Conservation (phyloP, 164 flowering plant genomes). For the Magnolia officinalis region DNA sequence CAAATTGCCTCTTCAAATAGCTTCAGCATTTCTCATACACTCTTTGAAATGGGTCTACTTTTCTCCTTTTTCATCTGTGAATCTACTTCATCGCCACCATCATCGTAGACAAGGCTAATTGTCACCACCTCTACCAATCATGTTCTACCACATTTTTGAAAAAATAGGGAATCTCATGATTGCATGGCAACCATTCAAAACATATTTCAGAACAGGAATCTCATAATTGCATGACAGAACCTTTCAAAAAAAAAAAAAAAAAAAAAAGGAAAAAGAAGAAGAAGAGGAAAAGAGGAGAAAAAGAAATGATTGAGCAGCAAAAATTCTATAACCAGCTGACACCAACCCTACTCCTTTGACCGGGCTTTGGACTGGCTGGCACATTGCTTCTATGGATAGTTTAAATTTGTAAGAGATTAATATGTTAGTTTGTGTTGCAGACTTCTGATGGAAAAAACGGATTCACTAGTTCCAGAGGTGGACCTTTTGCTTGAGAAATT, state of each 20-base stretch:
- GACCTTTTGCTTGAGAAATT: constrained; percentile 55
- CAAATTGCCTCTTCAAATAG: not conserved
- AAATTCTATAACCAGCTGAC: too few species aligned
- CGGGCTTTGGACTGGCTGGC: too few species aligned
- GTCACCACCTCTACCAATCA: not conserved
- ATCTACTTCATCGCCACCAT: not conserved
- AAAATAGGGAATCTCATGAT: not conserved
- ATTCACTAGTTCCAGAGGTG: constrained; percentile 54
- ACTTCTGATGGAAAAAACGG: constrained; percentile 65
- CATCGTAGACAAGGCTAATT: not conserved
- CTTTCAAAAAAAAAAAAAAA: too few species aligned
- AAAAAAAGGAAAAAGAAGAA: too few species aligned
- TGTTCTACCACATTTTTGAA: not conserved
- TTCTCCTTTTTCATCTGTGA: not conserved
- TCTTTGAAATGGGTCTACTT: not conserved
- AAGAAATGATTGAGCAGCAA: too few species aligned
- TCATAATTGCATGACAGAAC: not conserved
- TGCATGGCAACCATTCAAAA: not conserved
- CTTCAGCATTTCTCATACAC: not conserved
- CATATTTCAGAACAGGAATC: not conserved
- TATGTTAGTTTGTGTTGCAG: constrained; percentile 32
- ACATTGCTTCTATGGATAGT: not conserved
- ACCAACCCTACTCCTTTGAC: too few species aligned
- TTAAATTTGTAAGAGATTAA: not conserved
- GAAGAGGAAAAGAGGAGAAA: too few species aligned